Evolutionary conservation across 768 basidiomycete genomes (phyloP).

Genomic region (Aureoboletus auriporus): DNA sequence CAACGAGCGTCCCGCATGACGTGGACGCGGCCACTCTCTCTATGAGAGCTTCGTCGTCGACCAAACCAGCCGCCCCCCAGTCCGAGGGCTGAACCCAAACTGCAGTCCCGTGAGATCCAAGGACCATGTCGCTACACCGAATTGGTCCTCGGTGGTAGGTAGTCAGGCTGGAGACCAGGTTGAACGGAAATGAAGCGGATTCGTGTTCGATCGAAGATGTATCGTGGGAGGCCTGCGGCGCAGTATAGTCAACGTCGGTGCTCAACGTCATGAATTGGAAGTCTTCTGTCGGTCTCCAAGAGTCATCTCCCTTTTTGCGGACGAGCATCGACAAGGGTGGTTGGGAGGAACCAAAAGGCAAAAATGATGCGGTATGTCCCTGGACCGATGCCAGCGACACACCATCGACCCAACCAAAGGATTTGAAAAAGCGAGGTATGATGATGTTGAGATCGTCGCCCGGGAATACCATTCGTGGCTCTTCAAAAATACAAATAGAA

Average conservation of each 20-base stretch:
- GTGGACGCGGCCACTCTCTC: conserved; percentile 13
- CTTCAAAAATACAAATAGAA: conserved; percentile 52
- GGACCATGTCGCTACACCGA: conserved; percentile 48
- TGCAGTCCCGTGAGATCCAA: conserved; percentile 56
- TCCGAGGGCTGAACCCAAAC: conserved; percentile 60
- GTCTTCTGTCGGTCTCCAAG: conserved; percentile 48
- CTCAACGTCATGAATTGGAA: conserved; percentile 52
- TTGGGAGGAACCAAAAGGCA: neutral
- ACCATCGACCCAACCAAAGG: conserved; percentile 69
- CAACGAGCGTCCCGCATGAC: conserved; percentile 40
- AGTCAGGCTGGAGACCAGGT: conserved; percentile 33
- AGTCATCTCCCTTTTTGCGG: conserved; percentile 56
- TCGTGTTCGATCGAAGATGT: conserved; percentile 12
- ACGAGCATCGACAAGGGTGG: conserved; percentile 46
- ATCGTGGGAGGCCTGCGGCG: neutral
- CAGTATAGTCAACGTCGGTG: conserved; percentile 24
- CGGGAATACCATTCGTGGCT: conserved; percentile 36
- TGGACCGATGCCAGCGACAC: conserved; percentile 35
- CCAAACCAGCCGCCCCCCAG: conserved; percentile 36
- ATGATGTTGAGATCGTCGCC: conserved; percentile 10
- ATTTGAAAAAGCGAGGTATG: conserved; percentile 38
- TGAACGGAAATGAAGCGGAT: conserved; percentile 48
- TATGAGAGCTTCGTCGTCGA: conserved; percentile 20
- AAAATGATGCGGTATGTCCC: neutral
- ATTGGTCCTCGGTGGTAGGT: conserved; percentile 43